Evolutionary conservation across 257 asterid species (phyloP).

Genomic region (Misopates orontium): DNA sequence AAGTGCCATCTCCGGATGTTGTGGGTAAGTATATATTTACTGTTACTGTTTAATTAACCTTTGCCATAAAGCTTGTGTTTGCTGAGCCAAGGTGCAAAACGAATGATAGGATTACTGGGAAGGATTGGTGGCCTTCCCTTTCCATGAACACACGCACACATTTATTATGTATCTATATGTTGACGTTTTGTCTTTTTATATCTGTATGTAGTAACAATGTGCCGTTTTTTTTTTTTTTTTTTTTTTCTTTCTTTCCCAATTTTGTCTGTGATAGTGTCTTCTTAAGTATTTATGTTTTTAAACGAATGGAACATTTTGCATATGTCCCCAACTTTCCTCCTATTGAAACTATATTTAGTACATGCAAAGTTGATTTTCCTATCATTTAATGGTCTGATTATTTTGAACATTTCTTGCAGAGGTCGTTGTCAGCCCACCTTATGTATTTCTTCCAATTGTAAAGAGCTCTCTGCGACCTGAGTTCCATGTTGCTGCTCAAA

Average conservation of each 20-base stretch:
- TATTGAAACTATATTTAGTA: too few species aligned
- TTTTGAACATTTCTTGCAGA: conserved; percentile 47
- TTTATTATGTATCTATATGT: conserved; percentile 1
- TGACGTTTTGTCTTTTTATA: background rate
- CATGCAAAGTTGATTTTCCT: background rate
- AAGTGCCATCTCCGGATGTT: conserved; percentile 85
- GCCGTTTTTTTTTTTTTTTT: too few species aligned
- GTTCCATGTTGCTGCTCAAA: conserved; percentile 94
- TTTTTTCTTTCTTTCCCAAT: background rate
- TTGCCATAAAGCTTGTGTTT: background rate
- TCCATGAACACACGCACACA: background rate
- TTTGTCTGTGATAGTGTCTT: too few species aligned
- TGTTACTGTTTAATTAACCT: background rate
- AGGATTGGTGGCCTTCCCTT: background rate
- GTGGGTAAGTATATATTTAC: conserved; percentile 63
- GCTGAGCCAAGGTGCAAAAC: background rate
- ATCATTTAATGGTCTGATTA: conserved; percentile 19
- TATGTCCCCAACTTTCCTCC: too few species aligned
- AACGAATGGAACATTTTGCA: too few species aligned
- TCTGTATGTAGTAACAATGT: background rate
- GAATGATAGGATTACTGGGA: background rate
- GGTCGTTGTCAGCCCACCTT: conserved; percentile 98
- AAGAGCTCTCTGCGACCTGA: conserved; percentile 68
- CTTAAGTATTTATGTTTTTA: too few species aligned
- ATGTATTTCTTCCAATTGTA: conserved; percentile 73